These are phyloP conservation scores for Coniochaeta sp. DNA, from an alignment of 2,329 filamentous ascomycete species.

Conservation along the genomic window DNA sequence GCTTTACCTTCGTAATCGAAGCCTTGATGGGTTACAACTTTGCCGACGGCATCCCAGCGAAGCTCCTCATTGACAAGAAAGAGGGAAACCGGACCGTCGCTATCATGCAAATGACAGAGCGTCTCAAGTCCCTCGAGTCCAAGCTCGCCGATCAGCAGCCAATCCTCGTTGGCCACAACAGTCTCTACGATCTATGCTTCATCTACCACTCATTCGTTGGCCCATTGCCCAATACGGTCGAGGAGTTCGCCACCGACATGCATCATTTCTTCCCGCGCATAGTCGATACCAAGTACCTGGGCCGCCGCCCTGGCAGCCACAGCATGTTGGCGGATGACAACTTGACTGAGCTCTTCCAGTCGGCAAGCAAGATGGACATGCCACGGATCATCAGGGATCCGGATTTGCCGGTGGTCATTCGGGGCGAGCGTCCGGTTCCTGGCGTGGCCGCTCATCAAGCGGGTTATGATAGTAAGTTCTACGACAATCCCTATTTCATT, in stretches of 20 bases:
- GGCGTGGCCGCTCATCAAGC: slow-evolving; percentile 39
- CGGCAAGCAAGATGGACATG: not conserved
- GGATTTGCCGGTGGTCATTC: not conserved
- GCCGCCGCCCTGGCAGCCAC: slow-evolving; percentile 66
- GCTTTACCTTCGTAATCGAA: slow-evolving; percentile 23
- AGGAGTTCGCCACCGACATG: slow-evolving; percentile 43
- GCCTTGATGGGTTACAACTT: slow-evolving; percentile 22
- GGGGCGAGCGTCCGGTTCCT: not conserved
- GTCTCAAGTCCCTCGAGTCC: slow-evolving; percentile 16
- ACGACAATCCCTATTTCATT: not conserved
- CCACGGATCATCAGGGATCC: slow-evolving; percentile 1
- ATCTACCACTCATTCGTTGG: slow-evolving; percentile 57
- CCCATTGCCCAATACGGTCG: slow-evolving; percentile 42
- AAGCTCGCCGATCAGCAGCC: slow-evolving; percentile 20
- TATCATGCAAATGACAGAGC: slow-evolving; percentile 4
- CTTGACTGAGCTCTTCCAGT: slow-evolving; percentile 9
- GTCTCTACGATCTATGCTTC: slow-evolving; percentile 57
- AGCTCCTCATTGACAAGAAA: slow-evolving; percentile 3
- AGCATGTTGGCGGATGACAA: slow-evolving; percentile 53
- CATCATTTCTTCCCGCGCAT: slow-evolving; percentile 36
- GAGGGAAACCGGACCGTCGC: not conserved
- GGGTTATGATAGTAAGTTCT: slow-evolving; percentile 47
- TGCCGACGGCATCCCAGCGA: slow-evolving; percentile 8
- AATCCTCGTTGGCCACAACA: slow-evolving; percentile 56
- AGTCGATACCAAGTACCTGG: slow-evolving; percentile 65